Percentiles rank a stretch among this genome's conserved stretches.
phyloP scores from a whole-genome alignment of 2,329 filamentous ascomycete species.

The Chrysoporthe puriensis region DNA sequence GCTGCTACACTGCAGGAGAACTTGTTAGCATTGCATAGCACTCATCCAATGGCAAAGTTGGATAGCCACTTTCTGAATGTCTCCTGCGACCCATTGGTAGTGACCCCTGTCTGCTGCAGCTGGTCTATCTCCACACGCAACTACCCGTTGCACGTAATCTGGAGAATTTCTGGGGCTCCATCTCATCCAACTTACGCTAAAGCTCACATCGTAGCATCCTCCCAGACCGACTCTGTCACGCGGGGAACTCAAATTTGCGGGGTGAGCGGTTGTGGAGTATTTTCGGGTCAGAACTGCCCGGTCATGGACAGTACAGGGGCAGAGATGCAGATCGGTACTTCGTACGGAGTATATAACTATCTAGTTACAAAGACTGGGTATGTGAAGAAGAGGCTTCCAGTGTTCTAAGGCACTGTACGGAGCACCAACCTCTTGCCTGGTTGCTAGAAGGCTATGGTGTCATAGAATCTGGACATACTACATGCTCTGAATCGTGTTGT shows the following conservation, averaged over 20 bases:
- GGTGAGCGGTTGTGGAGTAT: neutral
- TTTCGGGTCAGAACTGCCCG: neutral
- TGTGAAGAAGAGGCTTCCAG: no score
- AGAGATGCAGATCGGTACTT: neutral
- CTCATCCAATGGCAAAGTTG: slow-evolving; percentile 4
- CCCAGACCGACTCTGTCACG: neutral
- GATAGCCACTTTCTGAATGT: neutral
- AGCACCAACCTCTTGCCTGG: no score
- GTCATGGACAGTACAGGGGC: neutral
- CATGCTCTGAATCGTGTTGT: no score
- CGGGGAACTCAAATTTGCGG: slow-evolving; percentile 2
- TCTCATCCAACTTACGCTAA: neutral
- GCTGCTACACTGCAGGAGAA: neutral
- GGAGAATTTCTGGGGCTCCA: neutral
- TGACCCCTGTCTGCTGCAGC: neutral
- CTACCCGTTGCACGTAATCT: slow-evolving; percentile 1
- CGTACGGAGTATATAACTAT: no score
- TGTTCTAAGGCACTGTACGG: no score
- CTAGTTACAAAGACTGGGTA: no score
- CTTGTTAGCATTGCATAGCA: neutral
- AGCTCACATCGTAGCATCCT: neutral
- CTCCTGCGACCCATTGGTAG: neutral
- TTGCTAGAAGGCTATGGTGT: no score
- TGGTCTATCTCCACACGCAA: neutral
- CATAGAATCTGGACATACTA: no score